Base-by-base conservation (phyloP, 225 moss, liverwort and hornwort species). In the Antitrichia curtipendula region DNA sequence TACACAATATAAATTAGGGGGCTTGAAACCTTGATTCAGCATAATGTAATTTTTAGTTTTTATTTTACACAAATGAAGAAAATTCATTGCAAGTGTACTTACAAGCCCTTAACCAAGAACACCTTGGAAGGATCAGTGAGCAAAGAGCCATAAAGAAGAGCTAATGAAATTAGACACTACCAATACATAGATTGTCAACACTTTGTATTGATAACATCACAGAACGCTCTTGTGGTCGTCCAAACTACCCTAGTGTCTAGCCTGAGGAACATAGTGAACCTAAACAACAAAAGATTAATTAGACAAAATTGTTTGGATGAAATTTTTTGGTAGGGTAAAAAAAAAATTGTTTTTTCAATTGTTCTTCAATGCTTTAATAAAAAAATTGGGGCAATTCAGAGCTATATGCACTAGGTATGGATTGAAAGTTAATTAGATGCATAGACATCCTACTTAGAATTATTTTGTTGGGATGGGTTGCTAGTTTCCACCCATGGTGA, bases 361-460 rank as follows among this genome's bases (percentile, higher is more conserved):
- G 13, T 0, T 75, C 5, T 36, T 34, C 3, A 22, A 8, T 52
- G 34, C 29, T 75, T 75, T 1, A 13, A 5, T 8, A 8, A 49
- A 21, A 45, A 3, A 75, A 34, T 34, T 50, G 0, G 13, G 2
- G 0, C 2, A 21, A 34, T 34, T 34, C 40, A 69, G 5, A 9
- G 15, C 29, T 21, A 21, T 75, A 21, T 50, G 5, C 4, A 12
- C 0, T 12, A 8, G 32, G 12, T 32, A 8, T 74, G 5, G 20
- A 32, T 5, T 50, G 22, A 50, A 0, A 75, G 13, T 8, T 75
- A 50, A 1, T 21, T 8, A 3, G 12, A 3, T 75, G 5, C 0
- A 0, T 0, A 34, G 0, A 2, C 13, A 34, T 50, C 1, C 0
- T 50, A 0, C n/a, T 0, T 3, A 0, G 8, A 2, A 52, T 34